Conservation (phyloP, 352 stramenopile species). For the Globisporangium middletonii region DNA sequence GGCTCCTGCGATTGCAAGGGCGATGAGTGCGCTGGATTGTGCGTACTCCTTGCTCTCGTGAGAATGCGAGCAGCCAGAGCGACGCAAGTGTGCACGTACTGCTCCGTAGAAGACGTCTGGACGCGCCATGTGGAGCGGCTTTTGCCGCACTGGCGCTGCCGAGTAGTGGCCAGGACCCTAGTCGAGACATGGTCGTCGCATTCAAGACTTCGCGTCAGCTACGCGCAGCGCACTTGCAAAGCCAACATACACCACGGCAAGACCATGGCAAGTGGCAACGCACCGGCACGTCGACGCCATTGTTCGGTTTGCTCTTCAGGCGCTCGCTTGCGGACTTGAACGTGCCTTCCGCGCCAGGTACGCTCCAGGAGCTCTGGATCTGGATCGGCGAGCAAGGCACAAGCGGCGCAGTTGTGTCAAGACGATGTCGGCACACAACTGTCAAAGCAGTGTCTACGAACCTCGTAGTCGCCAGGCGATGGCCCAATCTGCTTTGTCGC, state of each 20-base stretch:
- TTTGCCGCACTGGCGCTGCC: conserved; percentile 28
- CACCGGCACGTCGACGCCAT: conserved; percentile 38
- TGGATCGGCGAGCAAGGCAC: conserved; percentile 6
- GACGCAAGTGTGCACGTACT: conserved; percentile 19
- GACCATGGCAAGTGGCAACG: conserved; percentile 1
- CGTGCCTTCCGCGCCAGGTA: conserved; percentile 42
- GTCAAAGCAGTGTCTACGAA: conserved; percentile 1
- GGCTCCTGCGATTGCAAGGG: conserved; percentile 34
- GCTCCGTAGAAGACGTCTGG: conserved; percentile 63
- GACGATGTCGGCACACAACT: too few species aligned
- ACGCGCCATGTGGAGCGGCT: conserved; percentile 58
- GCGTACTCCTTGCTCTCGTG: too few species aligned
- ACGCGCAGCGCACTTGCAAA: not conserved
- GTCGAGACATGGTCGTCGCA: too few species aligned
- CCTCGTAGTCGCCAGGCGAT: conserved; percentile 72
- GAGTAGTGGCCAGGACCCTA: conserved; percentile 65
- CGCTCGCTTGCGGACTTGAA: conserved; percentile 71
- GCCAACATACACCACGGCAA: too few species aligned
- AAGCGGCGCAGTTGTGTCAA: not conserved
- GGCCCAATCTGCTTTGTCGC: conserved; percentile 24
- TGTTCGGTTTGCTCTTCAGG: conserved; percentile 28
- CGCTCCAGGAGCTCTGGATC: conserved; percentile 61
- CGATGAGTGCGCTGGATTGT: not conserved
- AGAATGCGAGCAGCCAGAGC: not conserved
- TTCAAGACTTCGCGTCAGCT: too few species aligned